Conservation (phyloP, 768 basidiomycete species). For the Obba rivulosa region DNA sequence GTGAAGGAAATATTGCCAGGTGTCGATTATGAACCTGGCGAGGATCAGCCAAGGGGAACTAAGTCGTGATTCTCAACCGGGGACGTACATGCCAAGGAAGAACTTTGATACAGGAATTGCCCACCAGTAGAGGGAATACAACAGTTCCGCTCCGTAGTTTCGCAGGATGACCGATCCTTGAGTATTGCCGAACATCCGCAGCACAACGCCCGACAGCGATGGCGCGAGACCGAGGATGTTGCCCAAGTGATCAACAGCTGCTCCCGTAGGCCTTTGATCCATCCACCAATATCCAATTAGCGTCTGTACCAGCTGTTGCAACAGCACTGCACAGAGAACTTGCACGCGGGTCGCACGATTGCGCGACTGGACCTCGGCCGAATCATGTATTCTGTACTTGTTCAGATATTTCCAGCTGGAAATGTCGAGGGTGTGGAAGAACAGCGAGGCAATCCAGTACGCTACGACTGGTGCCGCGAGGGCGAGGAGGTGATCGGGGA, state of each 20-base stretch:
- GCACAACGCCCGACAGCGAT: conserved; percentile 32
- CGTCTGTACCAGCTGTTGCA: conserved; percentile 88
- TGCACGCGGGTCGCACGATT: conserved; percentile 70
- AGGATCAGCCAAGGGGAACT: no score
- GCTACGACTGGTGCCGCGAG: conserved; percentile 70
- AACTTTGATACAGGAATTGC: conserved; percentile 71
- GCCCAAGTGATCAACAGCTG: conserved; percentile 31
- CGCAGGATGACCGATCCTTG: conserved; percentile 32
- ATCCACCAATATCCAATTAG: conserved; percentile 66
- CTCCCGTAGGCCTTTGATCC: conserved; percentile 29
- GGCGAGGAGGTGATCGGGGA: conserved; percentile 70
- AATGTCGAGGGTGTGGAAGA: conserved; percentile 82
- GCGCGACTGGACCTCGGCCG: conserved; percentile 64
- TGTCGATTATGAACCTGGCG: conserved; percentile 93
- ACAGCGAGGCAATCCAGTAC: conserved; percentile 78
- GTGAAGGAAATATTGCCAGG: conserved; percentile 98
- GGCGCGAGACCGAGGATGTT: conserved; percentile 35
- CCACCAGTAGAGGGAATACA: conserved; percentile 90
- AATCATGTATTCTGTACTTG: conserved; percentile 84
- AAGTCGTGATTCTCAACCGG: no score
- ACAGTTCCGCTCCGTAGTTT: conserved; percentile 32
- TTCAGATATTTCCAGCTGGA: conserved; percentile 74
- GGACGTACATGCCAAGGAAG: conserved; percentile 80
- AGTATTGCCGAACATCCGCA: conserved; percentile 37
- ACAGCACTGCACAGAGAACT: conserved; percentile 75